Conservation (phyloP, 345 rosid species). For the Camelina neglecta region DNA sequence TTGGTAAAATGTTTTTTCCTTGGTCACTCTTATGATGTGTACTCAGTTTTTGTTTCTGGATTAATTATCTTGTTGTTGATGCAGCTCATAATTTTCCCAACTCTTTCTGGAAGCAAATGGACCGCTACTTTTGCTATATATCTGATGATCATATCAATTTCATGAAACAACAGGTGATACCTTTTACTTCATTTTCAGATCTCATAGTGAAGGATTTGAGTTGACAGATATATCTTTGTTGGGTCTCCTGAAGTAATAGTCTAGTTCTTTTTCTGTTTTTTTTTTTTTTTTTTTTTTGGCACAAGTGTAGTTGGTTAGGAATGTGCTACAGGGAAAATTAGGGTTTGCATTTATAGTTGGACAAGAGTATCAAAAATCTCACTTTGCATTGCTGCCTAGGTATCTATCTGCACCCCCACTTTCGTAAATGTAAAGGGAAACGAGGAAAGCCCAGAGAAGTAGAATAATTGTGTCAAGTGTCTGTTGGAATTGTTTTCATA, state of each 20-base stretch:
- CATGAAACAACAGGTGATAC: constrained; percentile 74
- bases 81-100: constrained; percentile 60
- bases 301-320: constrained; percentile 12
- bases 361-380: constrained; percentile 12
- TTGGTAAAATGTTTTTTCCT: constrained; percentile 51
- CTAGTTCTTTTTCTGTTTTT: neutral
- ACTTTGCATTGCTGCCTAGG: constrained; percentile 10
- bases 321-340: constrained; percentile 26
- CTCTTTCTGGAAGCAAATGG: constrained; percentile 86
- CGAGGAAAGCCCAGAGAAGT: constrained; percentile 1
- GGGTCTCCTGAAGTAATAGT: constrained; percentile 24
- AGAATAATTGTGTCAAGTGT: constrained; percentile 24
- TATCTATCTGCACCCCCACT: constrained; percentile 22
- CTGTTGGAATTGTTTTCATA: constrained; percentile 17
- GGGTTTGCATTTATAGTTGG: constrained; percentile 6
- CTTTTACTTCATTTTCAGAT: constrained; percentile 22
- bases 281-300: neutral
- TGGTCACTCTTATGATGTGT: constrained; percentile 27
- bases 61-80: constrained; percentile 45
- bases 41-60: constrained; percentile 28
- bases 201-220: constrained; percentile 4
- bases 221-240: constrained; percentile 3
- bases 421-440: constrained; percentile 23
- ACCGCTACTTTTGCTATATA: constrained; percentile 66
- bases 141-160: constrained; percentile 67